Conservation (phyloP, 306 rosid genomes). For the Arachis hypogaea region DNA sequence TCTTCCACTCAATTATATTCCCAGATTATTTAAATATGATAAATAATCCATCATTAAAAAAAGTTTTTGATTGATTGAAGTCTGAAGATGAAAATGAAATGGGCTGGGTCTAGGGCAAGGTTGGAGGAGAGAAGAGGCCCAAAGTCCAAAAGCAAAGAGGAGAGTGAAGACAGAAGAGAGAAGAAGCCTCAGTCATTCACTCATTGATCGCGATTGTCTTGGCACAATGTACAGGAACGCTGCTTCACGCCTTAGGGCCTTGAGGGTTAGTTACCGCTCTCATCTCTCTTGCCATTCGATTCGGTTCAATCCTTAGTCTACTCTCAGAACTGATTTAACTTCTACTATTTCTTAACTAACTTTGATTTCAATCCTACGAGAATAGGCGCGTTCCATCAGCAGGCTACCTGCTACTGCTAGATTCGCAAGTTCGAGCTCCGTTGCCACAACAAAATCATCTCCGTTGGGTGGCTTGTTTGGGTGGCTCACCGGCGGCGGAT, state of each 20-base stretch:
- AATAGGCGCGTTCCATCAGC: constrained; percentile 58
- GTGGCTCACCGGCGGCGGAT: constrained; percentile 71
- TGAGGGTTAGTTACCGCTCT: constrained; percentile 53
- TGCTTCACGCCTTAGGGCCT: constrained; percentile 63
- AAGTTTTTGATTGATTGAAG: no score
- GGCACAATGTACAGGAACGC: constrained; percentile 67
- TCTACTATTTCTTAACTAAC: neutral
- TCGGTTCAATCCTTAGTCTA: neutral
- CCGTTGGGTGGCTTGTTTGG: constrained; percentile 71
- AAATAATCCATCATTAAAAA: no score
- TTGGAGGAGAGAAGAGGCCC: neutral
- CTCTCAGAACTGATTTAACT: no score
- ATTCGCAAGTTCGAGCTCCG: constrained; percentile 66
- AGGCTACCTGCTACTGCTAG: constrained; percentile 47
- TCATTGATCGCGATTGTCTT: neutral
- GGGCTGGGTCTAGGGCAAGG: no score
- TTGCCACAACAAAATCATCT: constrained; percentile 52
- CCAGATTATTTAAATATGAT: no score
- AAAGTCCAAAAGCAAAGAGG: neutral
- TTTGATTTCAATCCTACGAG: constrained; percentile 26
- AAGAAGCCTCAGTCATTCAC: no score
- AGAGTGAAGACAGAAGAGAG: neutral
- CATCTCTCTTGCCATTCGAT: neutral
- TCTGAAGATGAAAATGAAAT: no score
- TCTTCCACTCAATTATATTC: no score